Evolutionary conservation across 768 basidiomycete genomes (phyloP).

Genomic region (Phanerochaete sordida): DNA sequence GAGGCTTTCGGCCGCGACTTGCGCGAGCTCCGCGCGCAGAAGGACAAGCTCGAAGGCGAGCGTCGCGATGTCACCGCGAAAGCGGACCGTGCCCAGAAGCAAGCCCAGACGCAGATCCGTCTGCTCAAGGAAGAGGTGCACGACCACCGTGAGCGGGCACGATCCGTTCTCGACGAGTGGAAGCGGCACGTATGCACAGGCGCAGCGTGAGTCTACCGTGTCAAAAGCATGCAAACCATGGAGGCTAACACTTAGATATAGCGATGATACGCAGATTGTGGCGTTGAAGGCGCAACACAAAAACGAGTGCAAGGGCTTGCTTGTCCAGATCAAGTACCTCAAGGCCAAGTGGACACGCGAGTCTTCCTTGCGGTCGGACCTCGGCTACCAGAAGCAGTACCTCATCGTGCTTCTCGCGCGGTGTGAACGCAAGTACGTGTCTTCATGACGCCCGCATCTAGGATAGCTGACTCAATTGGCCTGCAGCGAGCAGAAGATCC

Average conservation of each 20-base stretch:
- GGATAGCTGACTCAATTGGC: background rate
- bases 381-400: slow-evolving; percentile 88
- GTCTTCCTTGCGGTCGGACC: slow-evolving; percentile 67
- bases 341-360: slow-evolving; percentile 92
- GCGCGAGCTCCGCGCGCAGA: slow-evolving; percentile 61
- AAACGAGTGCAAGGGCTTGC: slow-evolving; percentile 85
- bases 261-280: slow-evolving; percentile 52
- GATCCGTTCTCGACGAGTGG: slow-evolving; percentile 43
- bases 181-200: slow-evolving; percentile 55
- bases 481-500: slow-evolving; percentile 62
- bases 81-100: slow-evolving; percentile 64
- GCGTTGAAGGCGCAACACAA: slow-evolving; percentile 66
- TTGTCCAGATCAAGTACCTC: slow-evolving; percentile 88
- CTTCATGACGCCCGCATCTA: background rate
- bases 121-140: slow-evolving; percentile 66
- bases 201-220: slow-evolving; percentile 36
- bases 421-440: slow-evolving; percentile 64
- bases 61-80: slow-evolving; percentile 46
- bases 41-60: slow-evolving; percentile 47
- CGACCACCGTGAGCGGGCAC: slow-evolving; percentile 46
- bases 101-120: slow-evolving; percentile 61
- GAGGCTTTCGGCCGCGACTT: slow-evolving; percentile 78
- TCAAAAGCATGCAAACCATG: too few relatives aligned
- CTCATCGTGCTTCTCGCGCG: slow-evolving; percentile 68
- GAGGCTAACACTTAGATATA: slow-evolving; percentile 19